A percentile compares a stretch with the other conserved stretches of the same genome.
These are phyloP conservation scores for Agroathelia rolfsii DNA, from an alignment of 1,284 basidiomycete genomes.

Conservation along the genomic window DNA sequence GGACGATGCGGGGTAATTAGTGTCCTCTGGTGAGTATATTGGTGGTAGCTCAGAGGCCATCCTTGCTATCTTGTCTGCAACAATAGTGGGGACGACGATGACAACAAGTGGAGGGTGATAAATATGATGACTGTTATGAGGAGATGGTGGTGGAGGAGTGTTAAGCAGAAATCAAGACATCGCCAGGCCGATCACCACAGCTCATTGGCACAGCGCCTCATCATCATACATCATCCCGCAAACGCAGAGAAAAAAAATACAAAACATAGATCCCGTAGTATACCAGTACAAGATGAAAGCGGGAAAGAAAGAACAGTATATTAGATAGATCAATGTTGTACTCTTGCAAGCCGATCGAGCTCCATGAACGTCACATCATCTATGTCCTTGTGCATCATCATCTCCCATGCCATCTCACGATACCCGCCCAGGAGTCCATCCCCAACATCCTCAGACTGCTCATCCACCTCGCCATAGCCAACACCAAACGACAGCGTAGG, in stretches of 20 bases:
- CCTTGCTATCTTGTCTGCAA: too few species aligned
- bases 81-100: too few species aligned
- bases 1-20: not conserved
- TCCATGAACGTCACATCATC: constrained; percentile 66
- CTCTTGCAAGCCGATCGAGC: constrained; percentile 63
- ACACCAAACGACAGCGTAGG: constrained; percentile 62
- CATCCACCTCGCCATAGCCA: constrained; percentile 68
- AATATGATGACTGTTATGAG: too few species aligned
- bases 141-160: too few species aligned
- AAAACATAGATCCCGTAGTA: constrained; percentile 21
- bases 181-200: too few species aligned
- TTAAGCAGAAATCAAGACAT: too few species aligned
- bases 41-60: constrained; percentile 33
- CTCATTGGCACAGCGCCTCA: too few species aligned
- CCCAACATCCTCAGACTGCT: constrained; percentile 53
- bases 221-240: too few species aligned
- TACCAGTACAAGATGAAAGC: too few species aligned
- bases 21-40: constrained; percentile 10
- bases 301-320: too few species aligned
- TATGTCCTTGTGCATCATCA: constrained; percentile 58
- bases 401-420: constrained; percentile 56
- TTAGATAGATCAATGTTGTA: too few species aligned
- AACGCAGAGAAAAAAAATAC: constrained; percentile 17
- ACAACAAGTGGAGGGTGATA: too few species aligned
- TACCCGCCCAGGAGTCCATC: constrained; percentile 69